These are phyloP conservation scores for Nephromyces sp. DNA, from an alignment of 169 alveolate genomes.

Conservation along the genomic window DNA sequence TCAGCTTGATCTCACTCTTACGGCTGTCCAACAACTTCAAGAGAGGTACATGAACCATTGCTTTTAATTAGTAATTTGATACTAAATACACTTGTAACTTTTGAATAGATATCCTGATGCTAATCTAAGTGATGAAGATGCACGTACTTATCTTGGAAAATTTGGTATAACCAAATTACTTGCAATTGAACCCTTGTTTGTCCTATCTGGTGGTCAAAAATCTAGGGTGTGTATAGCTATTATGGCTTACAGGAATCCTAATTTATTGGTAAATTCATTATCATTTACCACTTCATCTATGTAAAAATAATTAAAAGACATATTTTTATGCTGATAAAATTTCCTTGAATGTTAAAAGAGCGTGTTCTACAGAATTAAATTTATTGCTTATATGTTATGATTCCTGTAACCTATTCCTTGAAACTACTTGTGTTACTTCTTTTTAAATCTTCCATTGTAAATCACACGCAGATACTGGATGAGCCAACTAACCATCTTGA, in stretches of 20 bases:
- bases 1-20: constrained; percentile 77
- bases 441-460: background rate
- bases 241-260: constrained; percentile 88
- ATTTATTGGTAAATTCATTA: constrained; percentile 53
- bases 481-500: constrained; percentile 97
- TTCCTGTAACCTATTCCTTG: background rate
- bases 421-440: background rate
- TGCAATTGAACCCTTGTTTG: constrained; percentile 88
- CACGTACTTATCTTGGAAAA: constrained; percentile 78
- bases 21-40: constrained; percentile 88
- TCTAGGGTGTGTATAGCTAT: constrained; percentile 90
- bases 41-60: constrained; percentile 24
- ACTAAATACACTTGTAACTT: background rate
- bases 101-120: constrained; percentile 53
- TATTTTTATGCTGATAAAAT: background rate
- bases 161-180: constrained; percentile 88
- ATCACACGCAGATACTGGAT: constrained; percentile 67
- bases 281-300: background rate
- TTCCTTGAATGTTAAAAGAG: background rate
- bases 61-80: too few species aligned
- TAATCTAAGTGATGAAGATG: constrained; percentile 69
- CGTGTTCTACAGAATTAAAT: background rate
- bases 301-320: background rate
- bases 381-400: background rate
- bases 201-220: constrained; percentile 95